These are phyloP conservation scores for Pholiota microspora DNA, from an alignment of 768 basidiomycete species.

Conservation along the genomic window DNA sequence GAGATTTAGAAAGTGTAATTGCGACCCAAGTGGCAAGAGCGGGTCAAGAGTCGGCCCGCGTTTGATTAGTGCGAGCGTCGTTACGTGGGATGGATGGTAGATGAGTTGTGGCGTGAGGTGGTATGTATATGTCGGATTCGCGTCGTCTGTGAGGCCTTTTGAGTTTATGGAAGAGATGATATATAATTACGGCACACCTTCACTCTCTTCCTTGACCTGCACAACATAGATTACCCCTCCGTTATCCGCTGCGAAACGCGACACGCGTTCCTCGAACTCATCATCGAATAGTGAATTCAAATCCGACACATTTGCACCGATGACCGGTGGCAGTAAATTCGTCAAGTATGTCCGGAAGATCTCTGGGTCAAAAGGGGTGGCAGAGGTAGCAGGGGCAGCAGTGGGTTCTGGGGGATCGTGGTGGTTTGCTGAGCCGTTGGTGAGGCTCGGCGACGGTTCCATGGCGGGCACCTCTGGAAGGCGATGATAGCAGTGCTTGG, in stretches of 20 bases:
- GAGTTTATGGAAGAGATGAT: slow-evolving; percentile 12
- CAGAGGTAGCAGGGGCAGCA: slow-evolving; percentile 9
- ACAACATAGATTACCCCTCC: slow-evolving; percentile 81
- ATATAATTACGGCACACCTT: slow-evolving; percentile 46
- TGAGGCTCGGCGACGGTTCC: slow-evolving; percentile 19
- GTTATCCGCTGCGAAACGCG: slow-evolving; percentile 72
- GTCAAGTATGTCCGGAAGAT: slow-evolving; percentile 72
- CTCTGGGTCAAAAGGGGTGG: slow-evolving; percentile 56
- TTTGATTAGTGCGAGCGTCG: slow-evolving; percentile 94
- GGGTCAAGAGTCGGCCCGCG: slow-evolving; percentile 82
- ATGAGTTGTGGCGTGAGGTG: slow-evolving; percentile 68
- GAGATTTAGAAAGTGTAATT: slow-evolving; percentile 90
- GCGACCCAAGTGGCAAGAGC: slow-evolving; percentile 71
- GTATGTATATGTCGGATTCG: slow-evolving; percentile 60
- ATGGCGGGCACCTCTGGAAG: slow-evolving; percentile 13
- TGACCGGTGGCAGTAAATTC: slow-evolving; percentile 72
- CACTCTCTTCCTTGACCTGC: slow-evolving; percentile 71
- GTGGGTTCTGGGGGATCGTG: slow-evolving; percentile 17
- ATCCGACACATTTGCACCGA: slow-evolving; percentile 70
- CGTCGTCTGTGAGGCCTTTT: slow-evolving; percentile 50
- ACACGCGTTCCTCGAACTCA: slow-evolving; percentile 72
- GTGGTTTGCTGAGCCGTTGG: slow-evolving; percentile 22
- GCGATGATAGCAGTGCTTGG: background rate
- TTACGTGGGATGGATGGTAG: slow-evolving; percentile 78
- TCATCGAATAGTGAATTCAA: slow-evolving; percentile 68